These are phyloP conservation scores for Trypanosoma platydactyli DNA, from an alignment of 208 protist genomes.

Conservation along the genomic window DNA sequence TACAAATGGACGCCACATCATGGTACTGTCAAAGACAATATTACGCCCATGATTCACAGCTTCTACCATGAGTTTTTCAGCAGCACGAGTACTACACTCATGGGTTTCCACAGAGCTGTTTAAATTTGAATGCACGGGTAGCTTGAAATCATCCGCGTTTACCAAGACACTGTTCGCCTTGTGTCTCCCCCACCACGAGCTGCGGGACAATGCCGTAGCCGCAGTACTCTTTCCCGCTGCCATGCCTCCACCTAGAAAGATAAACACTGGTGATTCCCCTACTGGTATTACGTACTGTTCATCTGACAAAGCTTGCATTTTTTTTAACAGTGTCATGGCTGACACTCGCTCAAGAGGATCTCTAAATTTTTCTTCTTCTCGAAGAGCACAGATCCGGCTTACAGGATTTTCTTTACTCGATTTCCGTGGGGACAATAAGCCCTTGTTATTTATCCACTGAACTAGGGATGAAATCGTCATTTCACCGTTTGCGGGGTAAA, in stretches of 20 bases:
- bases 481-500: constrained; percentile 42
- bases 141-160: constrained; percentile 87
- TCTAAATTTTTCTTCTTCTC: constrained; percentile 55
- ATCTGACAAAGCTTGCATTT: constrained; percentile 41
- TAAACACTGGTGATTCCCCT: constrained; percentile 66
- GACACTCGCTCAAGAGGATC: constrained; percentile 53
- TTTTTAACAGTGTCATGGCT: constrained; percentile 58
- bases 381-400: constrained; percentile 49
- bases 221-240: constrained; percentile 88
- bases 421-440: constrained; percentile 31
- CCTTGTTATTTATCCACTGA: constrained; percentile 60
- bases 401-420: constrained; percentile 43
- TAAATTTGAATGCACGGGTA: constrained; percentile 10
- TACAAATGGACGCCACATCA: constrained; percentile 91
- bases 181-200: constrained; percentile 71
- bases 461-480: constrained; percentile 43
- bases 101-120: constrained; percentile 39
- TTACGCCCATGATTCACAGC: constrained; percentile 80
- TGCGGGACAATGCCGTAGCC: constrained; percentile 65
- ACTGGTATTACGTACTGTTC: not conserved
- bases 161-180: constrained; percentile 78
- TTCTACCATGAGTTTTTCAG: constrained; percentile 78
- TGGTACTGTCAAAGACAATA: constrained; percentile 87
- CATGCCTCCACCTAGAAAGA: constrained; percentile 90
- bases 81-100: constrained; percentile 62